Evolutionary conservation across 768 basidiomycete species (phyloP).

Genomic region (Russula sp.): DNA sequence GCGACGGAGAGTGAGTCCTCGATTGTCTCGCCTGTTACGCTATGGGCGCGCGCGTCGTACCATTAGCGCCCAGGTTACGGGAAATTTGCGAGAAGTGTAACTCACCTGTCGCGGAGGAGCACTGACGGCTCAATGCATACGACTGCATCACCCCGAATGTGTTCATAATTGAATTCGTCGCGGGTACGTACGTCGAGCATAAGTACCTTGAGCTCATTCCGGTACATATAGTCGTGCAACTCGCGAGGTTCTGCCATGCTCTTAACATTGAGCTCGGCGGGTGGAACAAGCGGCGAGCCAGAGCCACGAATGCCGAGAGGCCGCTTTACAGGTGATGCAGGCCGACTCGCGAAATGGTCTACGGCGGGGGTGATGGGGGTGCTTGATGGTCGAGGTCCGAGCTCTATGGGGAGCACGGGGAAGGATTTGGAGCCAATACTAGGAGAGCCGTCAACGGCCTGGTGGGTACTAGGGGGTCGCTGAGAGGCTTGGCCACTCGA

Average conservation of each 20-base stretch:
- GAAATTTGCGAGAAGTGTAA: conserved; percentile 16
- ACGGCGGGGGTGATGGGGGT: conserved; percentile 61
- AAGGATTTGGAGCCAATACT: conserved; percentile 36
- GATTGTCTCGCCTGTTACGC: conserved; percentile 61
- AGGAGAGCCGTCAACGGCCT: conserved; percentile 23
- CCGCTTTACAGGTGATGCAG: conserved; percentile 45
- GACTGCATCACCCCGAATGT: conserved; percentile 63
- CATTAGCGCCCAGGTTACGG: neutral
- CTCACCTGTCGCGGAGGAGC: conserved; percentile 64
- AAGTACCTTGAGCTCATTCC: conserved; percentile 62
- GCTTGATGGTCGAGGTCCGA: conserved; percentile 60
- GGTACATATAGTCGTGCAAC: conserved; percentile 43
- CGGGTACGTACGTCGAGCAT: conserved; percentile 81
- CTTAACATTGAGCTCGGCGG: conserved; percentile 31
- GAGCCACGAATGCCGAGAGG: conserved; percentile 46
- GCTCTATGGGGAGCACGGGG: conserved; percentile 46
- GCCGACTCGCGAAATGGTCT: conserved; percentile 58
- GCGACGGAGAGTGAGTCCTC: conserved; percentile 72
- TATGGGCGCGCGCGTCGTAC: conserved; percentile 35
- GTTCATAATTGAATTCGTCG: conserved; percentile 70
- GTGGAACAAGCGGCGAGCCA: conserved; percentile 38
- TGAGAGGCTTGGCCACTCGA: conserved; percentile 27
- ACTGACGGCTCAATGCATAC: conserved; percentile 87
- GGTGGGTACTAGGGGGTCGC: conserved; percentile 34
- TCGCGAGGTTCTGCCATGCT: conserved; percentile 36